phyloP scores from a whole-genome alignment of 1,139 yeast species.

The Debaryomycetaceae sp. region DNA sequence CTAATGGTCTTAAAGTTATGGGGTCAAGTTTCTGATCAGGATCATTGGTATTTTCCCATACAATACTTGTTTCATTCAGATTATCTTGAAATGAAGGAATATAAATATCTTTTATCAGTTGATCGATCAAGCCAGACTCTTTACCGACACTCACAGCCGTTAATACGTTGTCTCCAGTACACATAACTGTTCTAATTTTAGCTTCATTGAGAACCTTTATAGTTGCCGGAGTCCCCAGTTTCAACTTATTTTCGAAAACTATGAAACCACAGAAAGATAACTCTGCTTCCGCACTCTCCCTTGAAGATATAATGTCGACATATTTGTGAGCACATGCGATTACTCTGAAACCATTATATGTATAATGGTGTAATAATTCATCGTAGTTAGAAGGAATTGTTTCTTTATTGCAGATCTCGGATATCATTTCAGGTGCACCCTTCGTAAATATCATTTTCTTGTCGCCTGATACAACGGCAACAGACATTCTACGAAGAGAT shows the following conservation, averaged over 20 bases:
- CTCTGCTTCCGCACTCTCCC: conserved; percentile 67
- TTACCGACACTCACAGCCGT: conserved; percentile 93
- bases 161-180: conserved; percentile 93
- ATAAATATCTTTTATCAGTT: conserved; percentile 47
- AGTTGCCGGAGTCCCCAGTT: conserved; percentile 61
- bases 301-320: conserved; percentile 12
- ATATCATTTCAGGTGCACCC: conserved; percentile 98
- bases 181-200: conserved; percentile 81
- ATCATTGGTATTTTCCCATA: conserved; percentile 67
- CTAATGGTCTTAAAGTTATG: conserved; percentile 53
- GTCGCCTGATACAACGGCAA: conserved; percentile 47
- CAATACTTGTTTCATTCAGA: conserved; percentile 31
- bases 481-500: conserved; percentile 87
- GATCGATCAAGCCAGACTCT: conserved; percentile 68
- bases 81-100: conserved; percentile 59
- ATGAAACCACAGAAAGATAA: conserved; percentile 82
- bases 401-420: conserved; percentile 65
- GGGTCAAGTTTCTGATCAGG: conserved; percentile 55
- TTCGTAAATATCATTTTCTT: conserved; percentile 62
- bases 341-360: conserved; percentile 91
- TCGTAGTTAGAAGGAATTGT: conserved; percentile 74
- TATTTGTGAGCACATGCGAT: conserved; percentile 85
- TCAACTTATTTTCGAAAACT: conserved; percentile 86
- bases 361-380: conserved; percentile 72
- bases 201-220: conserved; percentile 60